Percentiles rank a stretch among this genome's conserved stretches.
phyloP scores from a whole-genome alignment of 768 basidiomycete genomes.

The Lactarius deliciosus region DNA sequence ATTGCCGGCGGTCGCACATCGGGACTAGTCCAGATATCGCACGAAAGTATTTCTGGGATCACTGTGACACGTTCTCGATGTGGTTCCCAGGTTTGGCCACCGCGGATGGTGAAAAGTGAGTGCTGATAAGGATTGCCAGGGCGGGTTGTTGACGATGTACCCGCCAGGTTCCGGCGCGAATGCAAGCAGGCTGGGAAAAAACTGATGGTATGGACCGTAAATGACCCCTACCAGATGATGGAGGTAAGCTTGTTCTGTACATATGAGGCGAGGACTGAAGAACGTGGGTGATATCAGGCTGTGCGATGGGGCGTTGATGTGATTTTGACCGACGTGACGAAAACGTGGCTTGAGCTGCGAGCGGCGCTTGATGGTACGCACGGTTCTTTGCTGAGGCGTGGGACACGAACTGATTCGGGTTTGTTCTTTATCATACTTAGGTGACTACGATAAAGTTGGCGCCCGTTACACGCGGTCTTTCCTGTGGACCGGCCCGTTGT shows the following conservation, averaged over 20 bases:
- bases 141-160: neutral
- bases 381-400: slow-evolving; percentile 7
- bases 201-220: slow-evolving; percentile 97
- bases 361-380: slow-evolving; percentile 32
- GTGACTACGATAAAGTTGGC: slow-evolving; percentile 29
- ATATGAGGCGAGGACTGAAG: slow-evolving; percentile 30
- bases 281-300: slow-evolving; percentile 47
- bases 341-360: slow-evolving; percentile 42
- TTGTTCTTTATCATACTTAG: slow-evolving; percentile 7
- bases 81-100: slow-evolving; percentile 70
- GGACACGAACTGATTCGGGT: slow-evolving; percentile 1
- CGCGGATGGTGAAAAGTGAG: slow-evolving; percentile 68
- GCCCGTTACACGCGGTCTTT: slow-evolving; percentile 28
- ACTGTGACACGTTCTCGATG: slow-evolving; percentile 86
- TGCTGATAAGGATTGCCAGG: slow-evolving; percentile 7
- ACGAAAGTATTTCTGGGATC: slow-evolving; percentile 85
- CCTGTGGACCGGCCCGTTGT: slow-evolving; percentile 29
- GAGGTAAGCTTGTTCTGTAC: slow-evolving; percentile 51
- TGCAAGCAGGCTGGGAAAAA: slow-evolving; percentile 79
- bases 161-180: slow-evolving; percentile 69
- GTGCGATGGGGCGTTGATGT: slow-evolving; percentile 52
- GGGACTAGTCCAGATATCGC: slow-evolving; percentile 70
- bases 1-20: slow-evolving; percentile 84
- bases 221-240: slow-evolving; percentile 85
- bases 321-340: slow-evolving; percentile 47